Base-by-base conservation (phyloP, 805 yeast genomes). In the Pichia insulana region DNA sequence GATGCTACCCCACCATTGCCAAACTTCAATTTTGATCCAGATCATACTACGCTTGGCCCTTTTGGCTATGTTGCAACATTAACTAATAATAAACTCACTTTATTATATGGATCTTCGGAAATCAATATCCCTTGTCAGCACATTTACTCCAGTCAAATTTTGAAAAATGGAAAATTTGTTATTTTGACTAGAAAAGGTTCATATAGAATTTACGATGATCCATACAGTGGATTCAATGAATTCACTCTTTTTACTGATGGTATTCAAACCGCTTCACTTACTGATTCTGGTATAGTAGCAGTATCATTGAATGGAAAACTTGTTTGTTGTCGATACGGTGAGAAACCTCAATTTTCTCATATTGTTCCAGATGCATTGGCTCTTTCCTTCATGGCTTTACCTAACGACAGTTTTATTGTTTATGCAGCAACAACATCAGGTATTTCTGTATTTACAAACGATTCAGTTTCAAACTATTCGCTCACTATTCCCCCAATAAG, bases 21-120 rank as follows among this genome's bases (percentile, higher is more conserved):
- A 7, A 11, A 28, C 4, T 28, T 28, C 13, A 28, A 28, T 6
- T 28, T 11, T 11, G 31, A 28, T 28, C 15, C 31, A 28, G 31
- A 28, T 7, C 13, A 11, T n/a, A 12, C 31, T 30, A 69, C 65
- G 27, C 63, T 65, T 39, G 81, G 31, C 5, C 31, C 31, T 11
- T 28, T 28, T 11, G 19, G 13, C n/a, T 12, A 10, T 5, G 7
- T 32, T 16, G 35, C 35, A 11, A 32, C 35, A 5, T 32, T 18
- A n/a, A 32, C 35, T 12, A 18, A 32, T 18, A 18, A 32, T 61
- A 59, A 56, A 4, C 42, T 57, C 8, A 78, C 72, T 18, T 61
- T 81, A 42, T 68, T 74, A 7, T 66, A 72, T 6, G 51, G 67
- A 37, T 52, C 71, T 15, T 42, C 58, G 2, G 64, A 68, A 46